These are phyloP conservation scores for Candida ficus DNA, from an alignment of 805 yeast species.

Conservation along the genomic window DNA sequence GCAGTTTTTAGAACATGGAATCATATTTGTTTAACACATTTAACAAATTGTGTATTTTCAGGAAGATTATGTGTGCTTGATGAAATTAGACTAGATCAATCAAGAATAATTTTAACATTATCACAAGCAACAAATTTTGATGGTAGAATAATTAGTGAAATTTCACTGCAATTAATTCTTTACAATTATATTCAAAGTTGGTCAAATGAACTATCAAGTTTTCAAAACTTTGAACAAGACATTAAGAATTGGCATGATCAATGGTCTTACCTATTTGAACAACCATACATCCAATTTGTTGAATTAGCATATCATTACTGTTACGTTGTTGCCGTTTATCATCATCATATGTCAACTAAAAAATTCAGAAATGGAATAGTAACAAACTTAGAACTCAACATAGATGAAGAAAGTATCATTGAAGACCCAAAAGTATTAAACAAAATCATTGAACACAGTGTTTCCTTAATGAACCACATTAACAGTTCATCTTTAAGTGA, in stretches of 20 bases:
- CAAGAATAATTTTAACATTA: conserved; percentile 50
- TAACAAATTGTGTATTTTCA: conserved; percentile 57
- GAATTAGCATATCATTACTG: conserved; percentile 65
- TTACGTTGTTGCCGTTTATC: conserved; percentile 42
- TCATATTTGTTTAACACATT: conserved; percentile 60
- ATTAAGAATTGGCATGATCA: conserved; percentile 57
- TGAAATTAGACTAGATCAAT: conserved; percentile 50
- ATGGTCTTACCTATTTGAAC: conserved; percentile 65
- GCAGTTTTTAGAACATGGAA: conserved; percentile 64
- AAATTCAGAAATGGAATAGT: conserved; percentile 3
- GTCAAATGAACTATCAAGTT: conserved; percentile 7
- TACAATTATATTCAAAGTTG: conserved; percentile 49
- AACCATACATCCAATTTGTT: conserved; percentile 68
- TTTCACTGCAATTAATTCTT: conserved; percentile 50
- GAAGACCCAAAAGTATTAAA: conserved; percentile 15
- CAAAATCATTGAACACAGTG: conserved; percentile 18
- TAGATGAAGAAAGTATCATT: not conserved
- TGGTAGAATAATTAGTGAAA: conserved; percentile 75
- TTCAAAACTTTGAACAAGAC: conserved; percentile 39
- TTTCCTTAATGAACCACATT: conserved; percentile 22
- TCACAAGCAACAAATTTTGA: conserved; percentile 69
- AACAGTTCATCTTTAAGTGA: conserved; percentile 12
- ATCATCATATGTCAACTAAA: conserved; percentile 24
- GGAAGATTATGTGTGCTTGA: conserved; percentile 63
- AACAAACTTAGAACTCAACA: not conserved